Base-by-base conservation (phyloP, 192 early-diverging fungal genomes). In the Entomortierella lignicola region DNA sequence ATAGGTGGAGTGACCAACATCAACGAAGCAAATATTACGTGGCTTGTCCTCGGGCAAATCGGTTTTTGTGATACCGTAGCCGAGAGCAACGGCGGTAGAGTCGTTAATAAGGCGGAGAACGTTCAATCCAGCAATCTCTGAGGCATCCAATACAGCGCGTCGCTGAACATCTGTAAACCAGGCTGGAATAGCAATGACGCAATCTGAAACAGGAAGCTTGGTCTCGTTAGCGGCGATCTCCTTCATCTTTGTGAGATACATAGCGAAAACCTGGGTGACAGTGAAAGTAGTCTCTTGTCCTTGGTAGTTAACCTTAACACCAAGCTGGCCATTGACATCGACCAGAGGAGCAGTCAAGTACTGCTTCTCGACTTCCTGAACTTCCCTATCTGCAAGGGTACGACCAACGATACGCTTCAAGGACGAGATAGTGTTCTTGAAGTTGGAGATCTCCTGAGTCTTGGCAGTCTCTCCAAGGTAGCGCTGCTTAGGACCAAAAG, bases 91-190 rank as follows among this genome's bases (percentile, higher is more conserved):
- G n/a, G 97, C 97, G 21, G 97, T 96, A 69, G 87, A 91, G 71
- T 99, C 98, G 87, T 98, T 97, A 67, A 99, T 85, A 56, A 99
- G 82, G 52, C 96, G 89, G 62, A 99, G 88, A 60, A 90, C 91
- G 89, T 97, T 98, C 65, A 99, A 82, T 18, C 94, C 94, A 21
- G 93, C 91, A 57, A 99, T 92, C 77, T 93, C 87, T 52, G 94
- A 89, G n/a, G 96, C 98, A 77, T 95, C 91, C 63, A 94, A 77
- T 71, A 98, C 84, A 51, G 95, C 92, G 32, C 96, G 88, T 52
- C 98, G 91, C 84, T 99, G 97, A 47, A 90, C 80, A 82, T 98
- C 97, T 23, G 94, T 96, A 87, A 94, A 99, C 97, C 97, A 99
- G 32, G 87, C 90, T 23, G 98, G 98, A 55, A 93, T 91, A 43